phyloP scores from a whole-genome alignment of 2,329 filamentous ascomycete genomes.

The Cercospora zeina region DNA sequence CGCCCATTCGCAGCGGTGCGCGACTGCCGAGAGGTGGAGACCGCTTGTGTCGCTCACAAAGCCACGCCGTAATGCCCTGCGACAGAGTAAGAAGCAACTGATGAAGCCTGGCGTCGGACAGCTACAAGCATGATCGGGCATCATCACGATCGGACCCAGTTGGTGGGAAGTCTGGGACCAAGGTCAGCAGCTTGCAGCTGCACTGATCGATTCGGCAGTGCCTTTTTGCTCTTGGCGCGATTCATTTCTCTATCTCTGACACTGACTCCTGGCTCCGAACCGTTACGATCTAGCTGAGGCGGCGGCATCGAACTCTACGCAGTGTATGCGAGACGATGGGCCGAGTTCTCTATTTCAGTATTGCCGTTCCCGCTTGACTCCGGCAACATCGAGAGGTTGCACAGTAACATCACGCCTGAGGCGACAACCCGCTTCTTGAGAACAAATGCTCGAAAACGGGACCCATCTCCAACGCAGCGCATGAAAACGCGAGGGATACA shows the following conservation, averaged over 20 bases:
- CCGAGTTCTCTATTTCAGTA: too few species aligned
- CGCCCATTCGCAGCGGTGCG: neutral
- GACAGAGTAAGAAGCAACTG: neutral
- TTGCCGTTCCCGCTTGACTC: too few species aligned
- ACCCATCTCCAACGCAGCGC: too few species aligned
- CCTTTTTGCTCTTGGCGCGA: neutral
- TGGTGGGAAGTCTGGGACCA: neutral
- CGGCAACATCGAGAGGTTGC: too few species aligned
- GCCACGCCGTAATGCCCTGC: constrained; percentile 6
- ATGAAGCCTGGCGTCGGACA: neutral
- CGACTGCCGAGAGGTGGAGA: constrained; percentile 1
- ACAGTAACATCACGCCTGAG: too few species aligned
- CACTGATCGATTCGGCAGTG: neutral
- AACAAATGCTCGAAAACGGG: too few species aligned
- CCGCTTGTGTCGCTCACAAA: constrained; percentile 5
- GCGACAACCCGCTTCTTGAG: too few species aligned
- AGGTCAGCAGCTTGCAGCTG: neutral
- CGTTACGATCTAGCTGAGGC: neutral
- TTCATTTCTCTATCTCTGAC: neutral
- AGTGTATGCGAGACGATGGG: too few species aligned
- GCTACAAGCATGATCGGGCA: neutral
- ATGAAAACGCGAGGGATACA: neutral
- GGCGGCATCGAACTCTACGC: too few species aligned
- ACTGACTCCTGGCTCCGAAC: neutral
- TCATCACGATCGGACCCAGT: neutral